Percentiles rank a stretch among this genome's conserved stretches.
Evolutionary conservation across 2,329 filamentous ascomycete species (phyloP).

Genomic region (Monosporascus ibericus): DNA sequence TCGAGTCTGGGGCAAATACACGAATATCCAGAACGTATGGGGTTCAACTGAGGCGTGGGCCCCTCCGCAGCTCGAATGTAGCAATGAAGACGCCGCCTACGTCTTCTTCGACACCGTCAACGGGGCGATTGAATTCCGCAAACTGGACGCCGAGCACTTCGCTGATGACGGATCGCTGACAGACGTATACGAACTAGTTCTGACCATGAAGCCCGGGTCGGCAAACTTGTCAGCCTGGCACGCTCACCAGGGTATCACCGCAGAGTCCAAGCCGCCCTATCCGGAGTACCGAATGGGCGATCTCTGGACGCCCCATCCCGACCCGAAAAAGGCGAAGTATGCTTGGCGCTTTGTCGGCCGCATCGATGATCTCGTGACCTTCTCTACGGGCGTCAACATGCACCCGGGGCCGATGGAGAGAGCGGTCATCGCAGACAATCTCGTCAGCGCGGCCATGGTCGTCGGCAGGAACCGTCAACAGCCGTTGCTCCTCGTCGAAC

Average conservation of each 20-base stretch:
- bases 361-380: constrained; percentile 20
- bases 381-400: constrained; percentile 14
- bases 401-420: constrained; percentile 11
- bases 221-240: constrained; percentile 11
- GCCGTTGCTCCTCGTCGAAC: constrained; percentile 12
- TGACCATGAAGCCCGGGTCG: constrained; percentile 3
- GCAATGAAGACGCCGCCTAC: constrained; percentile 13
- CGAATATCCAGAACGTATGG: constrained; percentile 10
- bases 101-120: constrained; percentile 12
- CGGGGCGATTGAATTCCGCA: constrained; percentile 10
- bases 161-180: constrained; percentile 3
- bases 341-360: constrained; percentile 15
- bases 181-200: constrained; percentile 15
- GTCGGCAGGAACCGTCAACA: constrained; percentile 11
- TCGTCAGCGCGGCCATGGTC: constrained; percentile 10
- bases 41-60: constrained; percentile 10
- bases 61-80: constrained; percentile 9
- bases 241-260: constrained; percentile 6
- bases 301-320: constrained; percentile 17
- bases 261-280: constrained; percentile 4
- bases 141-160: constrained; percentile 7
- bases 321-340: constrained; percentile 11
- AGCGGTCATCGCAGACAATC: constrained; percentile 3
- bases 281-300: constrained; percentile 12
- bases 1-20: constrained; percentile 11